phyloP scores from a whole-genome alignment of 805 yeast species.

The Monosporozyma siamensis region DNA sequence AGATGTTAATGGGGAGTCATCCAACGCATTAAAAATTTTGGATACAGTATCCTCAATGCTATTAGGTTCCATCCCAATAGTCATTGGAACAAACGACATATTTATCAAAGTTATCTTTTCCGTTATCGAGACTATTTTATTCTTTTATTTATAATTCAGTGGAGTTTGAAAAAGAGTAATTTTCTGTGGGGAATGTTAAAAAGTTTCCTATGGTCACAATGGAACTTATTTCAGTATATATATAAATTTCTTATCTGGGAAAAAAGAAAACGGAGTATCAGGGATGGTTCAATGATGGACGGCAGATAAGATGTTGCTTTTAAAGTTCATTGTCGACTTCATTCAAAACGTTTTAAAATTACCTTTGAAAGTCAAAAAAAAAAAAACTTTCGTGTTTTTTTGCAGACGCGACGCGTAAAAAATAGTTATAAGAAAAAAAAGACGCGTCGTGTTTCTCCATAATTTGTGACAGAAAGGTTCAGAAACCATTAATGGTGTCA shows the following conservation, averaged over 20 bases:
- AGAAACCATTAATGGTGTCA: too few species aligned
- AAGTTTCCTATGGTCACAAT: too few species aligned
- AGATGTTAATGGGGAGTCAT: neutral
- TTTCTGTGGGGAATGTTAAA: too few species aligned
- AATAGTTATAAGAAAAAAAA: neutral
- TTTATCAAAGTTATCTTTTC: neutral
- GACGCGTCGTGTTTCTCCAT: constrained; percentile 2
- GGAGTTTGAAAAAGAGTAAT: neutral
- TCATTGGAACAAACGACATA: neutral
- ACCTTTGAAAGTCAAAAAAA: neutral
- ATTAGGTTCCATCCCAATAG: neutral
- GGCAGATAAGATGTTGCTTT: neutral
- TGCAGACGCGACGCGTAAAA: neutral
- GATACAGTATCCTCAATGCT: neutral
- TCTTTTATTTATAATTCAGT: too few species aligned
- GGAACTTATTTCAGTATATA: too few species aligned
- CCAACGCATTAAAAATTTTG: neutral
- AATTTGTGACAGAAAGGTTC: too few species aligned
- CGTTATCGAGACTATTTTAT: neutral
- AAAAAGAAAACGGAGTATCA: too few species aligned
- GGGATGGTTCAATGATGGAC: too few species aligned
- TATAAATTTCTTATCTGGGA: too few species aligned
- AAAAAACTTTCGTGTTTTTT: neutral
- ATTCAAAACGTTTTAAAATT: too few species aligned
- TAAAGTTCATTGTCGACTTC: too few species aligned